A percentile compares a stretch with the other conserved stretches of the same genome.
phyloP scores from a whole-genome alignment of 768 basidiomycete species.

The Thelephora ganbajun region DNA sequence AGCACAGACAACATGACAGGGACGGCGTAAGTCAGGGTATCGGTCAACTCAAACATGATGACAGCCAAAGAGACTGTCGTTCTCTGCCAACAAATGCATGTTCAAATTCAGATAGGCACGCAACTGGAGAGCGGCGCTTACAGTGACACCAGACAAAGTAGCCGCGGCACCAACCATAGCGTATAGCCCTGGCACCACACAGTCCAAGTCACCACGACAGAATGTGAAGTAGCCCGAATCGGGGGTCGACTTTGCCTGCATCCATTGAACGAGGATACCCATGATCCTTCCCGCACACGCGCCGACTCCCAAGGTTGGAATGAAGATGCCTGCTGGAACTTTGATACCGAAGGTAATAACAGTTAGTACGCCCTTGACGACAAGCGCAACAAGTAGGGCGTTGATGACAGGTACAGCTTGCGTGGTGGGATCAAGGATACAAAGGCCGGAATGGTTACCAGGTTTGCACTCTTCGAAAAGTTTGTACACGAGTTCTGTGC shows the following conservation, averaged over 20 bases:
- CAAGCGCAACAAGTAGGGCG: slow-evolving; percentile 80
- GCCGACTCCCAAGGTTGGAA: slow-evolving; percentile 97
- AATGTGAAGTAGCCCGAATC: slow-evolving; percentile 78
- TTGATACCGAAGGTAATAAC: slow-evolving; percentile 91
- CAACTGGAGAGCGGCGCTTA: neutral
- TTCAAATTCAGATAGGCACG: neutral
- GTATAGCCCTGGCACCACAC: slow-evolving; percentile 97
- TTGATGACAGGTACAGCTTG: slow-evolving; percentile 54
- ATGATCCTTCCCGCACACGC: slow-evolving; percentile 96
- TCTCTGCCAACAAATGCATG: slow-evolving; percentile 56
- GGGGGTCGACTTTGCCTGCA: slow-evolving; percentile 75
- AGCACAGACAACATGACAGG: slow-evolving; percentile 91
- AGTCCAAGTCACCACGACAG: slow-evolving; percentile 85
- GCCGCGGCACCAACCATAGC: slow-evolving; percentile 96
- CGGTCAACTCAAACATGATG: slow-evolving; percentile 96
- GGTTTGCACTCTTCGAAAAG: slow-evolving; percentile 94
- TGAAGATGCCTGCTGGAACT: slow-evolving; percentile 96
- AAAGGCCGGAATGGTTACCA: slow-evolving; percentile 92
- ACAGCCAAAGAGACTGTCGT: slow-evolving; percentile 97
- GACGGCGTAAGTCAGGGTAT: slow-evolving; percentile 90
- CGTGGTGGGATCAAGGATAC: slow-evolving; percentile 19
- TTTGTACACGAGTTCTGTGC: slow-evolving; percentile 93
- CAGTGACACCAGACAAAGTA: slow-evolving; percentile 21
- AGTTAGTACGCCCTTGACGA: slow-evolving; percentile 77
- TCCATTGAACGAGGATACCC: slow-evolving; percentile 89